Evolutionary conservation across 1,139 yeast genomes (phyloP).

Genomic region (Pichia norvegensis): DNA sequence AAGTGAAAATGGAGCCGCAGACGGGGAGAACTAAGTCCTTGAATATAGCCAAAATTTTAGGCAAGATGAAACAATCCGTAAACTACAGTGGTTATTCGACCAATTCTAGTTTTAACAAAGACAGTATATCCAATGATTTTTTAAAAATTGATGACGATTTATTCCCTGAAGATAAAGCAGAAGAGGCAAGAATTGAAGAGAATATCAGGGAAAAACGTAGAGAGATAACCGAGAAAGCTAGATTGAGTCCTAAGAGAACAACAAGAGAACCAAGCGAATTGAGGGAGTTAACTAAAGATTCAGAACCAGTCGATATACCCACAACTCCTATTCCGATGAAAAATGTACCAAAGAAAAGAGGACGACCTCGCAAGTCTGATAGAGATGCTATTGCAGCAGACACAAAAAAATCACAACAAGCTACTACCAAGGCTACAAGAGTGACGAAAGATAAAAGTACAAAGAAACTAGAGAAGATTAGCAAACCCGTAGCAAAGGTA

Average conservation of each 20-base stretch:
- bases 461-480: not conserved
- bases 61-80: conserved; percentile 4
- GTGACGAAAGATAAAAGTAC: too few species aligned
- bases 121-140: not conserved
- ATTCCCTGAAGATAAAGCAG: not conserved
- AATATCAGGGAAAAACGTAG: conserved; percentile 1
- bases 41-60: conserved; percentile 7
- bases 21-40: conserved; percentile 2
- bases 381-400: not conserved
- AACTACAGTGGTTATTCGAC: conserved; percentile 11
- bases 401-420: not conserved
- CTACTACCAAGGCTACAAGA: not conserved
- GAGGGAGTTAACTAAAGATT: not conserved
- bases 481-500: not conserved
- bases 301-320: not conserved
- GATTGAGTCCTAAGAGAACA: not conserved
- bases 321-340: not conserved
- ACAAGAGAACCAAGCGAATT: not conserved
- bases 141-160: conserved; percentile 3
- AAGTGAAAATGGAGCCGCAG: conserved; percentile 1
- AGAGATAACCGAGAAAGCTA: not conserved
- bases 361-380: not conserved
- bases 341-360: conserved; percentile 1
- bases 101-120: conserved; percentile 8
- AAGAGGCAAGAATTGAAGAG: not conserved